These are phyloP conservation scores for Abrus pulchellus DNA, from an alignment of 306 rosid genomes.

Conservation along the genomic window DNA sequence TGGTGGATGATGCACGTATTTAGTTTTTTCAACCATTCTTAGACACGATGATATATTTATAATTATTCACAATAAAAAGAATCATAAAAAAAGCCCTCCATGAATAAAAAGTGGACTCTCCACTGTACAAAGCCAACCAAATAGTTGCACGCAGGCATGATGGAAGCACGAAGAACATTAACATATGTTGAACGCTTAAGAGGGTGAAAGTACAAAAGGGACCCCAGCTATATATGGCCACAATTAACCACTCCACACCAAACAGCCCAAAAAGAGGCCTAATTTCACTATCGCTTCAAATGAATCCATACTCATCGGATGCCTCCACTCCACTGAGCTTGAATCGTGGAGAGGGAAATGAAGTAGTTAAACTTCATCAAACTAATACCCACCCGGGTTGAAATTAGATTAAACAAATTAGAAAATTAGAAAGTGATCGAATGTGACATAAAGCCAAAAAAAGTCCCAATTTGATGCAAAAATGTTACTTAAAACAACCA, in stretches of 20 bases:
- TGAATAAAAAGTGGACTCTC: slow-evolving; percentile 34
- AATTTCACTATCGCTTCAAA: slow-evolving; percentile 44
- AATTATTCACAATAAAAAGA: not conserved
- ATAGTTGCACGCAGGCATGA: slow-evolving; percentile 44
- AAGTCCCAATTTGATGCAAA: slow-evolving; percentile 38
- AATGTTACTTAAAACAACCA: slow-evolving; percentile 24
- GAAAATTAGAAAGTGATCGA: slow-evolving; percentile 34
- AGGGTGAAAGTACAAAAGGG: not conserved
- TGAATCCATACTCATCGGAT: slow-evolving; percentile 47
- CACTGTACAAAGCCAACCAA: slow-evolving; percentile 49
- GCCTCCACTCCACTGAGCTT: slow-evolving; percentile 40
- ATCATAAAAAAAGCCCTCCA: not conserved
- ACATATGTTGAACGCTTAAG: not conserved
- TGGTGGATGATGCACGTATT: too few species aligned
- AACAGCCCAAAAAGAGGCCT: slow-evolving; percentile 38
- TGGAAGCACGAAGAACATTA: slow-evolving; percentile 4
- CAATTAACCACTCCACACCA: slow-evolving; percentile 56
- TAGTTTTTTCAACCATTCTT: too few species aligned
- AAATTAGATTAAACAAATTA: slow-evolving; percentile 40
- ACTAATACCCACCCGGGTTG: slow-evolving; percentile 64
- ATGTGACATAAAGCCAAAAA: slow-evolving; percentile 3
- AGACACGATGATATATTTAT: too few species aligned
- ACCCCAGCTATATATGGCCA: not conserved
- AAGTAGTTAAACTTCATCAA: slow-evolving; percentile 49
- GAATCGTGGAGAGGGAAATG: slow-evolving; percentile 23